Percentiles rank a stretch among this genome's conserved stretches.
phyloP scores from a whole-genome alignment of 208 protist genomes.

The Acanthamoeba triangularis region DNA sequence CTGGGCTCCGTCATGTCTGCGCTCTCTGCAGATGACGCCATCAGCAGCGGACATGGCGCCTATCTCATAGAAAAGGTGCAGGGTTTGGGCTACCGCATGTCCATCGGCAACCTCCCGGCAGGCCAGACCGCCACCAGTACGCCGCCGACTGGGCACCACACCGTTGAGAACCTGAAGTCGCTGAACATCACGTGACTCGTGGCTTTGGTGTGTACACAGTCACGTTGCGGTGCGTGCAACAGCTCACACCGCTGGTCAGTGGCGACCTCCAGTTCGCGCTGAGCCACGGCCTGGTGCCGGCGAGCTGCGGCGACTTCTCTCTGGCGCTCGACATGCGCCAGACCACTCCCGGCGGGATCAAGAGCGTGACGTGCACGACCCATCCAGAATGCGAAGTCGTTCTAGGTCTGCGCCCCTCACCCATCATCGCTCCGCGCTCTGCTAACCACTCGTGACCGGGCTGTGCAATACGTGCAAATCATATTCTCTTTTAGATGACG shows the following conservation, averaged over 20 bases:
- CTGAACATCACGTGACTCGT: too few species aligned
- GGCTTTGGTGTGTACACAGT: not conserved
- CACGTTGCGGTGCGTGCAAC: not conserved
- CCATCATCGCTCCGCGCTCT: not conserved
- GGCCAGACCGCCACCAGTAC: not conserved
- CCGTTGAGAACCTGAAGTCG: too few species aligned
- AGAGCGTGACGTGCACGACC: not conserved
- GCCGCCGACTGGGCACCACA: not conserved
- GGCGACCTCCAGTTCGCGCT: not conserved
- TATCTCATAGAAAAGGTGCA: constrained; percentile 41
- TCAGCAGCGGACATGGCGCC: constrained; percentile 28
- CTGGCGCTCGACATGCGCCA: not conserved
- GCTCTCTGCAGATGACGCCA: constrained; percentile 46
- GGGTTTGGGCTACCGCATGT: constrained; percentile 24
- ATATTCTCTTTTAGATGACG: too few species aligned
- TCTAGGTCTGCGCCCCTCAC: not conserved
- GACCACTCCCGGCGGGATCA: not conserved
- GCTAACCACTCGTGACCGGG: too few species aligned
- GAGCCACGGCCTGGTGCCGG: not conserved
- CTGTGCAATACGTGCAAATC: too few species aligned
- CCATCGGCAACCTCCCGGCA: not conserved
- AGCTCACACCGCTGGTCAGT: not conserved
- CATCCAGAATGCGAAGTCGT: not conserved
- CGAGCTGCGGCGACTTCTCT: not conserved
- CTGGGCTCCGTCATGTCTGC: not conserved